phyloP scores from a whole-genome alignment of 2,329 filamentous ascomycete genomes.

The Davidsoniella eucalypti region DNA sequence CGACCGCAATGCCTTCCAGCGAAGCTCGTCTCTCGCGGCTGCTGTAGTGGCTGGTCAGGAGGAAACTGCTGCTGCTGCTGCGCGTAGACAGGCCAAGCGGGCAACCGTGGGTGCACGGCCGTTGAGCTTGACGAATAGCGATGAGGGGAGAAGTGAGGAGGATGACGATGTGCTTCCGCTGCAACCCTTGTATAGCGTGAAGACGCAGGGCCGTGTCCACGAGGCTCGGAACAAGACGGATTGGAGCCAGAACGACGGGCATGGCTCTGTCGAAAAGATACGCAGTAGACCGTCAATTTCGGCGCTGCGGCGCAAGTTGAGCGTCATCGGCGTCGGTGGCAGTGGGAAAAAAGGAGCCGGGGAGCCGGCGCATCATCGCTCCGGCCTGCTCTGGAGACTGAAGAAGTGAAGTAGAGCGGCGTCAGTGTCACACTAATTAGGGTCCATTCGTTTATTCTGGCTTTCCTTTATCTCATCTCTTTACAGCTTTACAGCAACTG shows the following conservation, averaged over 20 bases:
- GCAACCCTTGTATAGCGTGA: background rate
- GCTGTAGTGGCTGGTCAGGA: too few species aligned
- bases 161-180: constrained; percentile 1
- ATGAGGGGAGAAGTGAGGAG: background rate
- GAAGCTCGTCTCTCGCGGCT: too few species aligned
- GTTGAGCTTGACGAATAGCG: background rate
- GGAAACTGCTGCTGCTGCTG: too few species aligned
- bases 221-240: constrained; percentile 30
- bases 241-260: constrained; percentile 43
- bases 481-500: background rate
- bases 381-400: constrained; percentile 1
- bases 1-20: too few species aligned
- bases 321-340: constrained; percentile 13
- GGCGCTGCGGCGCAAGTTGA: constrained; percentile 24
- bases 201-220: constrained; percentile 3
- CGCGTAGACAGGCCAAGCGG: too few species aligned
- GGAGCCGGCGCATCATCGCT: too few species aligned
- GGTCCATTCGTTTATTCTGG: background rate
- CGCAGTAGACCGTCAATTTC: constrained; percentile 24
- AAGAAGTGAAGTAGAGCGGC: background rate
- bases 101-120: background rate
- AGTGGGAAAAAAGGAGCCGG: constrained; percentile 16
- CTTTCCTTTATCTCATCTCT: background rate
- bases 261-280: constrained; percentile 13
- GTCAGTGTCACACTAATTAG: too few species aligned